A percentile compares a stretch with the other conserved stretches of the same genome.
These are phyloP conservation scores for Colletotrichum godetiae DNA, from an alignment of 2,329 filamentous ascomycete species.

Conservation along the genomic window DNA sequence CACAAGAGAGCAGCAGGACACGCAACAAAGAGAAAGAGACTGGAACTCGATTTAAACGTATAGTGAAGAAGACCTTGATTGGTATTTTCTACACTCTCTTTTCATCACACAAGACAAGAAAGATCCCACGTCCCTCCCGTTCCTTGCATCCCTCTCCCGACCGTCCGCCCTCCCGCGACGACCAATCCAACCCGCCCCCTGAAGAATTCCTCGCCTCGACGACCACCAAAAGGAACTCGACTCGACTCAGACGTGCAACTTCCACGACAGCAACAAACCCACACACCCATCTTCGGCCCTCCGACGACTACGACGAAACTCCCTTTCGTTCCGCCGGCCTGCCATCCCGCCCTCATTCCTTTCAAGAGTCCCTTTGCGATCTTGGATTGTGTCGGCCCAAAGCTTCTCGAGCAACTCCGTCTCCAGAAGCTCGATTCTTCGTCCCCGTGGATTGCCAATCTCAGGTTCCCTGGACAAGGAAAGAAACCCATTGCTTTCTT, in stretches of 20 bases:
- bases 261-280: conserved; percentile 36
- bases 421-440: conserved; percentile 19
- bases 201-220: conserved; percentile 56
- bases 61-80: conserved; percentile 48
- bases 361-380: conserved; percentile 9
- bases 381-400: conserved; percentile 39
- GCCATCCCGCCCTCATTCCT: conserved; percentile 33
- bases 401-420: background rate
- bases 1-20: conserved; percentile 3
- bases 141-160: conserved; percentile 30
- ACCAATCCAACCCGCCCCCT: conserved; percentile 20
- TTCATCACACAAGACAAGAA: conserved; percentile 13
- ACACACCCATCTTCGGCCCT: conserved; percentile 38
- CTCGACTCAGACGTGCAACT: conserved; percentile 44
- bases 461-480: background rate
- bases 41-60: conserved; percentile 45
- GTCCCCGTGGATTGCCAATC: background rate
- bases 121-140: conserved; percentile 21
- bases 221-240: conserved; percentile 54
- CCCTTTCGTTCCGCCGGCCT: conserved; percentile 47
- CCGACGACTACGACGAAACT: conserved; percentile 45
- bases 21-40: conserved; percentile 36
- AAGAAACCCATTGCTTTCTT: background rate
- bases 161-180: conserved; percentile 23
- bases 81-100: conserved; percentile 49